These are phyloP conservation scores for Leccinellum rugosiceps DNA, from an alignment of 768 basidiomycete genomes.

Conservation along the genomic window DNA sequence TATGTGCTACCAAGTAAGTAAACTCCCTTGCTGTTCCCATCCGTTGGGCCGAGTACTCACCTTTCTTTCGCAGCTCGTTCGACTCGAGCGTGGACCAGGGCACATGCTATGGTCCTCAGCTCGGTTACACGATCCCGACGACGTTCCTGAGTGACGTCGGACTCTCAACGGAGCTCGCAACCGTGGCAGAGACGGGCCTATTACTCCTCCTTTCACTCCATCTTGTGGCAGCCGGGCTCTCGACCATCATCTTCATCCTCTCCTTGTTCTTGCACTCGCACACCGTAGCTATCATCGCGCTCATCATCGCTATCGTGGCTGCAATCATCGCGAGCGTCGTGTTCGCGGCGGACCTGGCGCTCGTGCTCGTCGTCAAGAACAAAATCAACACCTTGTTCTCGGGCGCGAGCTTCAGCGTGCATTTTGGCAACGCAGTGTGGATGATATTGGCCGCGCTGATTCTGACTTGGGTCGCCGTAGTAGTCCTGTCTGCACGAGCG, in stretches of 20 bases:
- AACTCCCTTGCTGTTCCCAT: background rate
- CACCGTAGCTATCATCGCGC: conserved; percentile 50
- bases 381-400: conserved; percentile 39
- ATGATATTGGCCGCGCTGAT: conserved; percentile 58
- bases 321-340: conserved; percentile 53
- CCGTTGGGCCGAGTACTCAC: background rate
- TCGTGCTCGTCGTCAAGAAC: conserved; percentile 51
- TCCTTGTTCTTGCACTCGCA: conserved; percentile 62
- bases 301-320: conserved; percentile 55
- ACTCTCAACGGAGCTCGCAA: conserved; percentile 42
- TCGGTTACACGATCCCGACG: conserved; percentile 67
- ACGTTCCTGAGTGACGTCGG: conserved; percentile 40
- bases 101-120: conserved; percentile 56
- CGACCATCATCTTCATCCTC: conserved; percentile 49
- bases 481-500: conserved; percentile 58
- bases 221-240: conserved; percentile 58
- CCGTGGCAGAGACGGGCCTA: conserved; percentile 47
- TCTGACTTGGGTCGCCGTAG: conserved; percentile 57
- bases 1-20: conserved; percentile 59
- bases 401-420: conserved; percentile 41
- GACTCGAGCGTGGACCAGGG: conserved; percentile 20
- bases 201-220: conserved; percentile 64
- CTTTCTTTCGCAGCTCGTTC: conserved; percentile 3
- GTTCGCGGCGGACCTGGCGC: conserved; percentile 59
- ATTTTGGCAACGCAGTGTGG: conserved; percentile 72